Conservation (phyloP, 768 basidiomycete genomes). For the Favolaschia claudopus region DNA sequence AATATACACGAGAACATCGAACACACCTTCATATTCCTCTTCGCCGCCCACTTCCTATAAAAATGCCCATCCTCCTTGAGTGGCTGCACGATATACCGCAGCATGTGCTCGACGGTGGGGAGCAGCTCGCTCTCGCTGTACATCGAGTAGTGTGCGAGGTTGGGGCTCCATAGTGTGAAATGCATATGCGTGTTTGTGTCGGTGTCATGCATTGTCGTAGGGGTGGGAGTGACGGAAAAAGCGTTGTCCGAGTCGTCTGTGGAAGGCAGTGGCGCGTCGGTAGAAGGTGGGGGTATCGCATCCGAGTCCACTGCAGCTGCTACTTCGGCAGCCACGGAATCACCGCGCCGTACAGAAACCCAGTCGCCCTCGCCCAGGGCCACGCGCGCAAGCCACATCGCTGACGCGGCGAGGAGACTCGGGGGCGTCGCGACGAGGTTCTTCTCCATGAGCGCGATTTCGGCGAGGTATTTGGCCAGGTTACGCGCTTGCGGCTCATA, state of each 20-base stretch:
- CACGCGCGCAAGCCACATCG: constrained; percentile 85
- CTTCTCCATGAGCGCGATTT: constrained; percentile 85
- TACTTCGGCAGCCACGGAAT: no score
- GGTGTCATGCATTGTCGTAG: no score
- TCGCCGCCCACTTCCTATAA: constrained; percentile 88
- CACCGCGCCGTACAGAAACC: no score
- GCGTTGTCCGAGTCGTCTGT: no score
- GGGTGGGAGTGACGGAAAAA: no score
- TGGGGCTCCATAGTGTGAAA: constrained; percentile 72
- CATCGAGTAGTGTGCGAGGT: constrained; percentile 86
- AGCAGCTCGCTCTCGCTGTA: constrained; percentile 83
- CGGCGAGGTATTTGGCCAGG: constrained; percentile 89
- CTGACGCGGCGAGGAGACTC: constrained; percentile 82
- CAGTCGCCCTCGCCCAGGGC: constrained; percentile 81
- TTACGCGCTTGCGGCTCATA: constrained; percentile 88
- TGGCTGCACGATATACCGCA: constrained; percentile 84
- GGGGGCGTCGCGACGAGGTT: constrained; percentile 77
- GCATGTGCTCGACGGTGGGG: constrained; percentile 84
- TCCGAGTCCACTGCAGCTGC: no score
- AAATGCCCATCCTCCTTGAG: constrained; percentile 79
- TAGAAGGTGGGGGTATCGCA: no score
- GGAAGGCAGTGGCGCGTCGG: no score
- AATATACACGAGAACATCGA: background rate
- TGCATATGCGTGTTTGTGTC: constrained; percentile 20
- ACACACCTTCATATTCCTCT: constrained; percentile 82